phyloP scores from a whole-genome alignment of 192 early-diverging fungal species.

The Backusella circina region DNA sequence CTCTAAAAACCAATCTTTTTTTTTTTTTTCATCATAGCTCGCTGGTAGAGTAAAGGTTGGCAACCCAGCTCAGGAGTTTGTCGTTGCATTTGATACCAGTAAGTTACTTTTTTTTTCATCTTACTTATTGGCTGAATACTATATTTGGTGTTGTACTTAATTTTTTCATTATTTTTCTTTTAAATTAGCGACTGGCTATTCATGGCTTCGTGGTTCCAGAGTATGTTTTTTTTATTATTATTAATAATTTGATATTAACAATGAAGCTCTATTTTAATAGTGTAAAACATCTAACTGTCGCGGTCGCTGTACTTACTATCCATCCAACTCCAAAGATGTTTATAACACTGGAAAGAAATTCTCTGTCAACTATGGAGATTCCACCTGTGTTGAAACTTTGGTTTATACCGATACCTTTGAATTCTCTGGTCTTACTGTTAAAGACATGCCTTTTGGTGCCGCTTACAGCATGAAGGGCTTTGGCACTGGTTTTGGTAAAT shows the following conservation, averaged over 20 bases:
- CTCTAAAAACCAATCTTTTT: neutral
- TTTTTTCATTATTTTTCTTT: neutral
- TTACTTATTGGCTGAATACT: neutral
- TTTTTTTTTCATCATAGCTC: slow-evolving; percentile 46
- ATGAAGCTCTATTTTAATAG: slow-evolving; percentile 11
- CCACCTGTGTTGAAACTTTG: slow-evolving; percentile 27
- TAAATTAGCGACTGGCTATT: slow-evolving; percentile 28
- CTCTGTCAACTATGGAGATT: slow-evolving; percentile 29
- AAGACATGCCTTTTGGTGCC: slow-evolving; percentile 33
- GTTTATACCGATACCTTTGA: slow-evolving; percentile 27
- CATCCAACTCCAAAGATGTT: slow-evolving; percentile 13
- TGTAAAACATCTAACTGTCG: slow-evolving; percentile 29
- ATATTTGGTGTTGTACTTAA: slow-evolving; percentile 13
- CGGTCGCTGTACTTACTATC: slow-evolving; percentile 35
- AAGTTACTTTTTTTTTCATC: neutral
- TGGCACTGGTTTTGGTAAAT: slow-evolving; percentile 19
- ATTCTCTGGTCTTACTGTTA: slow-evolving; percentile 26
- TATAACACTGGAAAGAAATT: slow-evolving; percentile 24
- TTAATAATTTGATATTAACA: neutral
- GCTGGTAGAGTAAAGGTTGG: slow-evolving; percentile 84
- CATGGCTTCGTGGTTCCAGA: slow-evolving; percentile 34
- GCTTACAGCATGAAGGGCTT: slow-evolving; percentile 35
- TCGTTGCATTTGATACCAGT: slow-evolving; percentile 86
- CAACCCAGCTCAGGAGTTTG: slow-evolving; percentile 89
- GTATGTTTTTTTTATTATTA: slow-evolving; percentile 8